A percentile compares a stretch with the other conserved stretches of the same genome.
Evolutionary conservation across 192 early-diverging fungal species (phyloP).

Genomic region (Powellomyces hirtus): DNA sequence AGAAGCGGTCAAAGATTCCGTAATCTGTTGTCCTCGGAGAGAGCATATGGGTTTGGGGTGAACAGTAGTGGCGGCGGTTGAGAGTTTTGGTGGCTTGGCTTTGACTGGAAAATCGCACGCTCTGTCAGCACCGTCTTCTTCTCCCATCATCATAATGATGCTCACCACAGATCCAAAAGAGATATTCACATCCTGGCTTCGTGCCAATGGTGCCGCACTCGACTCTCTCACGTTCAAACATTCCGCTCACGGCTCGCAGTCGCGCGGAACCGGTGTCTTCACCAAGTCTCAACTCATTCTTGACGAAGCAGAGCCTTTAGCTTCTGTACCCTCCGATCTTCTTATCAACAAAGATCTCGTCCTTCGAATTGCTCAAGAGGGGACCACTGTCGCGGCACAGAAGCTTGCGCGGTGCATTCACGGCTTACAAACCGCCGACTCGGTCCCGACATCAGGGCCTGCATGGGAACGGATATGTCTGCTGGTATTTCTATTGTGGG

Average conservation of each 20-base stretch:
- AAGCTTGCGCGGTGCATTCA: neutral
- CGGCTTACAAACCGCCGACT: neutral
- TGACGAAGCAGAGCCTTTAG: neutral
- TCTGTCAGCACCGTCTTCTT: too few relatives aligned
- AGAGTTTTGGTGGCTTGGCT: too few relatives aligned
- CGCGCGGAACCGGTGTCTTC: constrained; percentile 17
- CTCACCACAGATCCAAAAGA: neutral
- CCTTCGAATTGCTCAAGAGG: constrained; percentile 1
- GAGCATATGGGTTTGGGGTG: too few relatives aligned
- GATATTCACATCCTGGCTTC: neutral
- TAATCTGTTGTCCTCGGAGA: too few relatives aligned
- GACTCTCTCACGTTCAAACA: neutral
- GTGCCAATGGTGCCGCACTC: neutral
- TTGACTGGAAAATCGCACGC: too few relatives aligned
- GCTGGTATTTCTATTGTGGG: constrained; percentile 25
- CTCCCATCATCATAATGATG: neutral
- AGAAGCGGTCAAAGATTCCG: too few relatives aligned
- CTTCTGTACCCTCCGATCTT: constrained; percentile 21
- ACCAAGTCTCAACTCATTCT: neutral
- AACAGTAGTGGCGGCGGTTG: too few relatives aligned
- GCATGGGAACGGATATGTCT: constrained; percentile 12
- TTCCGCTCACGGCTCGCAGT: neutral
- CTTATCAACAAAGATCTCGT: constrained; percentile 9
- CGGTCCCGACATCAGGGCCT: neutral
- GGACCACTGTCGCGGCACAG: neutral